A percentile compares a stretch with the other conserved stretches of the same genome.
These are phyloP conservation scores for Diaporthe citrichinensis DNA, from an alignment of 2,329 filamentous ascomycete genomes.

Conservation along the genomic window DNA sequence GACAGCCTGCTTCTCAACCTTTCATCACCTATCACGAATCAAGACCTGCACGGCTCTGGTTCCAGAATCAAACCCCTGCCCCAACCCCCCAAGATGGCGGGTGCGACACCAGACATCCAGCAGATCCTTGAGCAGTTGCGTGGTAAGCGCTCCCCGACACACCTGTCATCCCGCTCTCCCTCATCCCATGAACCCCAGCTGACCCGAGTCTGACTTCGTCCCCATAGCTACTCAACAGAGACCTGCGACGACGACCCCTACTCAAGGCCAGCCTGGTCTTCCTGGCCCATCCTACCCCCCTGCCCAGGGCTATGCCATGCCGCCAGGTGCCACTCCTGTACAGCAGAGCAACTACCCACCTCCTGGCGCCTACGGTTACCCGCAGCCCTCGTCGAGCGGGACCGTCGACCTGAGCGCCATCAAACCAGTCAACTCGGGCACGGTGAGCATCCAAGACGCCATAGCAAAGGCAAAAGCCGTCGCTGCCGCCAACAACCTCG, in stretches of 20 bases:
- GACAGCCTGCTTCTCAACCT: not conserved
- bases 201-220: not conserved
- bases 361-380: conserved; percentile 53
- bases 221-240: conserved; percentile 38
- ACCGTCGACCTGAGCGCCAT: conserved; percentile 85
- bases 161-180: not conserved
- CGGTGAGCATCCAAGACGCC: conserved; percentile 86
- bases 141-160: conserved; percentile 32
- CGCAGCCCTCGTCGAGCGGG: conserved; percentile 80
- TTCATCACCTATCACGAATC: not conserved
- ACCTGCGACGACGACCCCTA: conserved; percentile 38
- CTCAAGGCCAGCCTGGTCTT: conserved; percentile 41
- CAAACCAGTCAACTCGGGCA: conserved; percentile 83
- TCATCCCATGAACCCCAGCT: not conserved
- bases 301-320: conserved; percentile 38
- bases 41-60: conserved; percentile 7
- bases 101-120: conserved; percentile 40
- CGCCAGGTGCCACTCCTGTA: conserved; percentile 21
- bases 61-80: not conserved
- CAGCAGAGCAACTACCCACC: conserved; percentile 37
- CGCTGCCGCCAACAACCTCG: conserved; percentile 82
- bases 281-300: conserved; percentile 39
- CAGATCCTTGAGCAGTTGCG: conserved; percentile 41
- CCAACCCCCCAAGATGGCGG: conserved; percentile 39
- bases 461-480: conserved; percentile 88